phyloP scores from a whole-genome alignment of 768 basidiomycete genomes.

The Termitomyces sp. region DNA sequence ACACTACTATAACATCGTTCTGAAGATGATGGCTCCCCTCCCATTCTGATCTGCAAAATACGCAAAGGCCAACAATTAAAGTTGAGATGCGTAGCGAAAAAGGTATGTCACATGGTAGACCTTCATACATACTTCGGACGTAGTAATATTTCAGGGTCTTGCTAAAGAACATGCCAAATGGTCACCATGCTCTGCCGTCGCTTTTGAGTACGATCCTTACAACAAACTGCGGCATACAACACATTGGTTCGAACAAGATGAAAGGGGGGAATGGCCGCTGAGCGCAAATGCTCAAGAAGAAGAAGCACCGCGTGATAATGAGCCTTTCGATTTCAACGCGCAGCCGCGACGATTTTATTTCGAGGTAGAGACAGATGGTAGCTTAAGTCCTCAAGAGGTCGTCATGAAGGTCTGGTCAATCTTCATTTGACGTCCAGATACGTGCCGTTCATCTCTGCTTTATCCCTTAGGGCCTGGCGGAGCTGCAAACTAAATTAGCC shows the following conservation, averaged over 20 bases:
- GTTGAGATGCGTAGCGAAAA: conserved; percentile 85
- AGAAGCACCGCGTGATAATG: conserved; percentile 74
- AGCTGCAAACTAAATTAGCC: conserved; percentile 78
- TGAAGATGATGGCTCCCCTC: conserved; percentile 57
- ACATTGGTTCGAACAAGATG: conserved; percentile 88
- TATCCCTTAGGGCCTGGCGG: conserved; percentile 59
- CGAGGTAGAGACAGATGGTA: conserved; percentile 93
- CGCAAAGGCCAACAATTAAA: conserved; percentile 92
- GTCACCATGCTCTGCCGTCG: conserved; percentile 93
- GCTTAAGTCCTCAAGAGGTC: conserved; percentile 83
- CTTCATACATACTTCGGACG: background rate
- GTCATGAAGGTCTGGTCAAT: conserved; percentile 64
- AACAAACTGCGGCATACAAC: conserved; percentile 96
- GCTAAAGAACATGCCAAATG: conserved; percentile 99
- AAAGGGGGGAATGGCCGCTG: conserved; percentile 86
- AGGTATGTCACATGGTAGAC: conserved; percentile 46
- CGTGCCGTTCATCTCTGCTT: background rate
- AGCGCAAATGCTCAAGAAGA: conserved; percentile 84
- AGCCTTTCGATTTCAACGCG: conserved; percentile 84
- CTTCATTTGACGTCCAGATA: background rate
- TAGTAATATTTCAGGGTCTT: conserved; percentile 68
- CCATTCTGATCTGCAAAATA: conserved; percentile 87
- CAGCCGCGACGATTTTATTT: conserved; percentile 91
- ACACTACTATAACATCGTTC: background rate
- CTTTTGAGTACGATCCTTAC: conserved; percentile 97